A percentile compares a stretch with the other conserved stretches of the same genome.
Evolutionary conservation across 768 basidiomycete species (phyloP).

Genomic region (Tubosaeta sp.): DNA sequence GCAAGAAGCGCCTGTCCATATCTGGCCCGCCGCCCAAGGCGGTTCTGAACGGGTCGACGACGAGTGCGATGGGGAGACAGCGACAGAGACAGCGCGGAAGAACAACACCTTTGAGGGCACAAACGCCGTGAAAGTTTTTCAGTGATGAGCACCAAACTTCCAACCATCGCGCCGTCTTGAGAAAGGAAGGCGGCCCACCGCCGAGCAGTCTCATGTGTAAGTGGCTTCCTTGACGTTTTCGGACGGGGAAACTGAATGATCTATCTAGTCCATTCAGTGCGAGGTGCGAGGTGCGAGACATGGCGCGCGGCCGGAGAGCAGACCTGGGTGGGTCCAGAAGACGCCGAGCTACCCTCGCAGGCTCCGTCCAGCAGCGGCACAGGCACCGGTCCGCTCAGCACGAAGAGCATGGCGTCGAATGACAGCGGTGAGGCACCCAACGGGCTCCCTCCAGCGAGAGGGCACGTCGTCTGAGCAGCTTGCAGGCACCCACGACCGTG

Average conservation of each 20-base stretch:
- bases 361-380: slow-evolving; percentile 24
- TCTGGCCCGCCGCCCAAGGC: slow-evolving; percentile 17
- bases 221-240: slow-evolving; percentile 24
- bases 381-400: slow-evolving; percentile 25
- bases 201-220: slow-evolving; percentile 70
- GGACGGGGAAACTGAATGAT: background rate
- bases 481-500: slow-evolving; percentile 54
- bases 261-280: slow-evolving; percentile 45
- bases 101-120: slow-evolving; percentile 67
- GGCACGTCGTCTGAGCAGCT: slow-evolving; percentile 51
- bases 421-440: slow-evolving; percentile 21
- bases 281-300: slow-evolving; percentile 11
- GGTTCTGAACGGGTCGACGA: slow-evolving; percentile 7
- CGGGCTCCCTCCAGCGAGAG: slow-evolving; percentile 26
- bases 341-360: slow-evolving; percentile 22
- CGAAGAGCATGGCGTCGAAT: slow-evolving; percentile 23
- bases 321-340: slow-evolving; percentile 27
- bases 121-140: slow-evolving; percentile 73
- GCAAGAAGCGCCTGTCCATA: slow-evolving; percentile 35
- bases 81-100: slow-evolving; percentile 22
- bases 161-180: slow-evolving; percentile 41
- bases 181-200: slow-evolving; percentile 46
- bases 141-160: slow-evolving; percentile 51
- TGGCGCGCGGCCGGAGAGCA: too few relatives aligned
- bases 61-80: slow-evolving; percentile 25